phyloP scores from a whole-genome alignment of 495 filamentous ascomycete genomes.

The Rostrohypoxylon terebratum region DNA sequence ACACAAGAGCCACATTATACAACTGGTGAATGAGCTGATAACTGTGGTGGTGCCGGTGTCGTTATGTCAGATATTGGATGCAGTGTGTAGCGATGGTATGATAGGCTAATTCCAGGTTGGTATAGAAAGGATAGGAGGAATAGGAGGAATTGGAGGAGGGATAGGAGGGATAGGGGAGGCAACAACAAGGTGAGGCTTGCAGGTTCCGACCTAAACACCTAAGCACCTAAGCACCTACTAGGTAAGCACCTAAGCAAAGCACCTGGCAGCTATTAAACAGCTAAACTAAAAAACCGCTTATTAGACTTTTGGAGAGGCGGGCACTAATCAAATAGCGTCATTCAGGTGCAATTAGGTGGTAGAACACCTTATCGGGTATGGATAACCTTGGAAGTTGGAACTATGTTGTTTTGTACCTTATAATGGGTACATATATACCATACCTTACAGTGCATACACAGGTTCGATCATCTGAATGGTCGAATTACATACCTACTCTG shows the following conservation, averaged over 20 bases:
- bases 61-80: slow-evolving; percentile 11
- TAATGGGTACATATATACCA: slow-evolving; percentile 3
- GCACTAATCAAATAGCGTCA: slow-evolving; percentile 30
- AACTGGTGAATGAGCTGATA: slow-evolving; percentile 29
- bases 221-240: no score
- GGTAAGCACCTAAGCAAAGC: no score
- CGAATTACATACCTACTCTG: neutral
- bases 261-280: no score
- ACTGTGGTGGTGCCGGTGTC: neutral
- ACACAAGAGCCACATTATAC: slow-evolving; percentile 34
- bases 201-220: slow-evolving; percentile 29
- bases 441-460: slow-evolving; percentile 14
- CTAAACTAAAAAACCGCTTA: no score
- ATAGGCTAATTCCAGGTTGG: no score
- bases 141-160: no score
- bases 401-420: neutral
- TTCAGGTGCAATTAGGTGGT: slow-evolving; percentile 26
- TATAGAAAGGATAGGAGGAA: neutral
- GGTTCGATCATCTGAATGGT: neutral
- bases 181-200: slow-evolving; percentile 43
- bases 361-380: slow-evolving; percentile 20
- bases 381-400: neutral
- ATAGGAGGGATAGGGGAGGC: neutral
- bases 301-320: slow-evolving; percentile 33
- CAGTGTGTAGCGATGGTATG: neutral